These are phyloP conservation scores for Neofusicoccum sp. DNA, from an alignment of 2,329 filamentous ascomycete genomes.

Conservation along the genomic window DNA sequence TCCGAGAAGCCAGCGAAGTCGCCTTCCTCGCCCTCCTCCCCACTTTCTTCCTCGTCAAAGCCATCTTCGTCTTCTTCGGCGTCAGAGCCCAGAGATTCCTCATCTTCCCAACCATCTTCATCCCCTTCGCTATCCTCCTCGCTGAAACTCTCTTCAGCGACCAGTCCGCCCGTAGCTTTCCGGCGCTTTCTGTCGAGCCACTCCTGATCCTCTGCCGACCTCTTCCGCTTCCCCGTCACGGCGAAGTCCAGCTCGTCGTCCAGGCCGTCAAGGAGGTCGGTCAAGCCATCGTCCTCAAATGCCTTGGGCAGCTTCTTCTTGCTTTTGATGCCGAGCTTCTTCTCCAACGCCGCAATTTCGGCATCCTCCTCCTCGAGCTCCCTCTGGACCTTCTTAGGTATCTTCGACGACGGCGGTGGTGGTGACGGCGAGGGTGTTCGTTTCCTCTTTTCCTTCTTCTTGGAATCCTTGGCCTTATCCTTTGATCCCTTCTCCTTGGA, in stretches of 20 bases:
- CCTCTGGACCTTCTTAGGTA: conserved; percentile 55
- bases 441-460: conserved; percentile 28
- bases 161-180: conserved; percentile 47
- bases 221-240: conserved; percentile 56
- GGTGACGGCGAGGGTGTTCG: conserved; percentile 20
- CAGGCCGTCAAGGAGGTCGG: conserved; percentile 73
- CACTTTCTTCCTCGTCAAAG: conserved; percentile 22
- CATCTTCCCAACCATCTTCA: conserved; percentile 36
- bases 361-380: conserved; percentile 76
- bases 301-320: conserved; percentile 73
- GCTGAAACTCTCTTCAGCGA: conserved; percentile 34
- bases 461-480: conserved; percentile 26
- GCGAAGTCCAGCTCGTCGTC: conserved; percentile 51
- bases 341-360: conserved; percentile 85
- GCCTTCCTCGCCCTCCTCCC: conserved; percentile 41
- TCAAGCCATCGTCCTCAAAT: conserved; percentile 81
- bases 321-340: conserved; percentile 79
- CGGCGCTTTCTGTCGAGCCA: conserved; percentile 62
- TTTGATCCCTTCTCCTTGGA: not conserved
- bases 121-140: conserved; percentile 31
- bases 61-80: conserved; percentile 32
- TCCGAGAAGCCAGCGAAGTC: conserved; percentile 15
- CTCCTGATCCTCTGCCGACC: conserved; percentile 58
- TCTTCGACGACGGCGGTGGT: conserved; percentile 28
- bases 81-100: conserved; percentile 25